Base-by-base conservation (phyloP, 768 basidiomycete genomes). In the Suillus alpinus region DNA sequence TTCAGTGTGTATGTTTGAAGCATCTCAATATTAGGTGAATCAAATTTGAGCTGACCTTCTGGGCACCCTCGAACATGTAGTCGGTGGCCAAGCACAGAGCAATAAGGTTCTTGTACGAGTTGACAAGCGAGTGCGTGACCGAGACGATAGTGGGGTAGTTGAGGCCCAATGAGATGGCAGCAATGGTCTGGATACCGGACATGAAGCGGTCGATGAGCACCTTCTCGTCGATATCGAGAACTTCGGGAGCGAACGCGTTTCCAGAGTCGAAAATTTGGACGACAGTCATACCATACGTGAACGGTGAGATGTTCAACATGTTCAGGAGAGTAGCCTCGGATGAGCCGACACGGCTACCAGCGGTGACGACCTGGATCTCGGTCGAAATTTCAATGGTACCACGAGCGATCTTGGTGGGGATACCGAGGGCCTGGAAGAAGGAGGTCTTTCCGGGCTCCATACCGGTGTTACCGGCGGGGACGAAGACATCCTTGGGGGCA, bases 391-490 rank as follows among this genome's bases (percentile, higher is more conserved):
- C 97, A 70, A 99, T 98, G 59, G 97, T 98, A 84, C 97, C 97
- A 88, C 97, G 91, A 56, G 97, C 95, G 67, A 99, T 98, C 87
- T 99, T 99, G 77, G 97, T 99, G 51, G 97, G 96, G 78, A 99
- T 95, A 82, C 91, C 89, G 73, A 99, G 89, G 60, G 97, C 97
- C 84, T 99, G 97, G 94, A 99, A 99, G 94, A 98, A 99, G 69
- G 97, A 97, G 63, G 97, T 99, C 86, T 99, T 99, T 73, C 96
- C 97, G 69, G 97, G 97, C 77, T 98, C 97, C 97, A 99, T 99
- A 78, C 95, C 95, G 59, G 97, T 99, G 88, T 98, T 98, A 62
- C 95, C 90, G 49, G 89, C 94, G 39, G 95, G 94, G 68, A 99
- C 91, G 63, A 79, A 80, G 71, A 98, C 96, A 69, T 98, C 89